Conservation (phyloP, 441 rosid genomes). For the Isatis lusitanica region DNA sequence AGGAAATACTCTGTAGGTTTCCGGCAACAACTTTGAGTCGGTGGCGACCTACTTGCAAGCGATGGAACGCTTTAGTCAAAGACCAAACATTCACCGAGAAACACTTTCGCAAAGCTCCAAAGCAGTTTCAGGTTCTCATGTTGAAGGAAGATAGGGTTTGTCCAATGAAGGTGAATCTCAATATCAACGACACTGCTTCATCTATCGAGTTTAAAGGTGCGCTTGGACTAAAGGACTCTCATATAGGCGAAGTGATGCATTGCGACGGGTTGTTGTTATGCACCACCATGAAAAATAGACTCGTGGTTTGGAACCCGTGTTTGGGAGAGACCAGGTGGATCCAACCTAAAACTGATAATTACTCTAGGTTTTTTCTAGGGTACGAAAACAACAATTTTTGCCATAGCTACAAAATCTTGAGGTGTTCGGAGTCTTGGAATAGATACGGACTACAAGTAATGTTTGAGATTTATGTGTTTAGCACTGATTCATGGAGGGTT, state of each 20-base stretch:
- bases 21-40: not conserved
- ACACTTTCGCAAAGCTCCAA: not conserved
- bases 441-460: not conserved
- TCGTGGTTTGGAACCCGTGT: not conserved
- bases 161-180: no score
- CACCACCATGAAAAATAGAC: not conserved
- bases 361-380: not conserved
- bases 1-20: not conserved
- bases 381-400: not conserved
- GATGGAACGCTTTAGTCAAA: not conserved
- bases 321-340: not conserved
- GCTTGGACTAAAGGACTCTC: not conserved
- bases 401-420: not conserved
- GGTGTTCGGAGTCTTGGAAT: not conserved
- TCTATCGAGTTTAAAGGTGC: not conserved
- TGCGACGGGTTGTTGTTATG: not conserved
- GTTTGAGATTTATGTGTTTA: not conserved
- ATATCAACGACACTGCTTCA: no score
- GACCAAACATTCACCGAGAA: not conserved
- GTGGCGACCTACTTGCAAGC: not conserved
- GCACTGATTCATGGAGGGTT: slow-evolving; percentile 1
- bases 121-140: not conserved
- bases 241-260: not conserved
- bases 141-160: not conserved
- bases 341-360: not conserved